A percentile compares a stretch with the other conserved stretches of the same genome.
phyloP scores from a whole-genome alignment of 164 flowering plant genomes.

The Aristolochia contorta region DNA sequence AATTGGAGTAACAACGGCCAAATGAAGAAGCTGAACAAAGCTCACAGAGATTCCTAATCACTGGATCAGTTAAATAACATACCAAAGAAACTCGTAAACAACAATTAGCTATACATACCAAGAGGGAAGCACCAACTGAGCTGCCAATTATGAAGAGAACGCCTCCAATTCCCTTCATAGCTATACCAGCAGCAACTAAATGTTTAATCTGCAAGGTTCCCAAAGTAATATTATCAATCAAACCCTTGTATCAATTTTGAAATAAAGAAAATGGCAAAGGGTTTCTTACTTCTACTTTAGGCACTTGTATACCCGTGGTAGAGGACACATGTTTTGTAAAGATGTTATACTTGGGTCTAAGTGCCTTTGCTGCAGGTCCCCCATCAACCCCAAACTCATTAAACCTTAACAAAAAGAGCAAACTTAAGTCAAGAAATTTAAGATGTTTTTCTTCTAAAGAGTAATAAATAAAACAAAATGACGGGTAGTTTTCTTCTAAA shows the following conservation, averaged over 20 bases:
- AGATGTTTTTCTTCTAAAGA: neutral
- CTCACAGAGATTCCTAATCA: neutral
- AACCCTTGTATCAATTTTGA: neutral
- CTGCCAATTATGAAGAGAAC: slow-evolving; percentile 48
- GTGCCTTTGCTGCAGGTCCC: slow-evolving; percentile 45
- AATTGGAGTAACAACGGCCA: slow-evolving; percentile 31
- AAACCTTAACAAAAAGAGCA: slow-evolving; percentile 21
- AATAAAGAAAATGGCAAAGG: neutral
- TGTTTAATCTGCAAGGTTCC: slow-evolving; percentile 28
- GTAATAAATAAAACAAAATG: too few species aligned
- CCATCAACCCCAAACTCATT: slow-evolving; percentile 57
- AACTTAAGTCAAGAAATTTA: neutral
- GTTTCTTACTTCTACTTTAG: slow-evolving; percentile 54
- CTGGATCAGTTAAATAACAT: neutral
- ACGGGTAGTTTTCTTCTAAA: too few species aligned
- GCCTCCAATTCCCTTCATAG: slow-evolving; percentile 52
- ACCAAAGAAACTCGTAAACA: neutral
- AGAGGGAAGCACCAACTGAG: slow-evolving; percentile 43
- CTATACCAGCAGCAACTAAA: slow-evolving; percentile 35
- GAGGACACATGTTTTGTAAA: slow-evolving; percentile 38
- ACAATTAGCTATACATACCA: slow-evolving; percentile 24
- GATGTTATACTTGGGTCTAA: slow-evolving; percentile 32
- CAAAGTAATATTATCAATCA: too few species aligned
- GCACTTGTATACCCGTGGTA: slow-evolving; percentile 37
- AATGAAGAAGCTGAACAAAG: slow-evolving; percentile 31